Conservation (phyloP, 257 asterid species). For the Nyctanthes arbortristis region DNA sequence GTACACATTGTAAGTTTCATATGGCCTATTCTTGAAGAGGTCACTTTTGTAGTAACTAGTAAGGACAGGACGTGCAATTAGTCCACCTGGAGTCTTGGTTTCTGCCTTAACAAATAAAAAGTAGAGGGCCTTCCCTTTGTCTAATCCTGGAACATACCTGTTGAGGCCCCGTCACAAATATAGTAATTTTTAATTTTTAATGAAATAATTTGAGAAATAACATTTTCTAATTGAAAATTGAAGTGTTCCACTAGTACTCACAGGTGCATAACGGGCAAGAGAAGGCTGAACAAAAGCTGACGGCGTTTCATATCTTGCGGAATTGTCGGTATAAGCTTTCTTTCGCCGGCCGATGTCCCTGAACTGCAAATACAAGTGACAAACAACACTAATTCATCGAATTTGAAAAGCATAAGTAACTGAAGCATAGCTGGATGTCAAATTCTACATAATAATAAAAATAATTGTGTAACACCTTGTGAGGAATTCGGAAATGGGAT, state of each 20-base stretch:
- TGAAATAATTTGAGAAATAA: too few relatives aligned
- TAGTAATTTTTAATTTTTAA: too few relatives aligned
- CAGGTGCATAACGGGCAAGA: conserved; percentile 89
- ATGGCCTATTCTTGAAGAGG: conserved; percentile 66
- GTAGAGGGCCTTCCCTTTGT: conserved; percentile 77
- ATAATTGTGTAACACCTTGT: conserved; percentile 51
- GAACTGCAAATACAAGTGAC: conserved; percentile 45
- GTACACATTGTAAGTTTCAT: conserved; percentile 60
- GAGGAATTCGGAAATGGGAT: conserved; percentile 78
- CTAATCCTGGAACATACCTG: conserved; percentile 71
- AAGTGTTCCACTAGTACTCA: conserved; percentile 30
- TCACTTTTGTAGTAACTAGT: conserved; percentile 86
- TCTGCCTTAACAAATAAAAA: conserved; percentile 73
- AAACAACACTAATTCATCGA: too few relatives aligned
- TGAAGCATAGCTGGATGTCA: not conserved
- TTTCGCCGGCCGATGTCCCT: conserved; percentile 90
- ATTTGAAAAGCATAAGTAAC: too few relatives aligned
- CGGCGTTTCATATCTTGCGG: conserved; percentile 72
- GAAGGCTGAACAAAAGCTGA: conserved; percentile 64
- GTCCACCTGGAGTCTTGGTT: conserved; percentile 71
- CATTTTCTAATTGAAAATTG: not conserved
- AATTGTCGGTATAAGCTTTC: conserved; percentile 87
- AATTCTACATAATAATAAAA: not conserved
- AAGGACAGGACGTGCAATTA: conserved; percentile 77
- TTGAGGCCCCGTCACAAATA: not conserved